Percentiles rank a stretch among this genome's conserved stretches.
Evolutionary conservation across 2,329 filamentous ascomycete genomes (phyloP).

Genomic region (Pseudodiploospora longispora): DNA sequence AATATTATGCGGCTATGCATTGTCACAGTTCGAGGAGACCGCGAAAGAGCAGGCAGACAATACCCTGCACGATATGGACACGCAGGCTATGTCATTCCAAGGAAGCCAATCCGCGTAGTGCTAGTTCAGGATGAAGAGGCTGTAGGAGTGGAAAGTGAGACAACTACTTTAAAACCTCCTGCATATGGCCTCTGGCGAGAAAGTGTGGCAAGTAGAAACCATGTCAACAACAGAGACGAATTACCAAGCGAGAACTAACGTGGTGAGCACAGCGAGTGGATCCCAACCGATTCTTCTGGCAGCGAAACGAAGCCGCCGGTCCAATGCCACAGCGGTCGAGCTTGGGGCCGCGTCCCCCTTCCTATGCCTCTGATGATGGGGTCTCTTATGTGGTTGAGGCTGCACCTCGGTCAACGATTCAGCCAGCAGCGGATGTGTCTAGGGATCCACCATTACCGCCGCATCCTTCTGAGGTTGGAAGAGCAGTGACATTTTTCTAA

Average conservation of each 20-base stretch:
- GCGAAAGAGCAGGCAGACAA: constrained; percentile 7
- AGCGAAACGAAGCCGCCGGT: constrained; percentile 46
- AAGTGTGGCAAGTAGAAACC: constrained; percentile 58
- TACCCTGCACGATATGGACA: constrained; percentile 33
- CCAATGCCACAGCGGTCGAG: constrained; percentile 15
- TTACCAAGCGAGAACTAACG: constrained; percentile 2
- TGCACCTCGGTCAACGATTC: constrained; percentile 51
- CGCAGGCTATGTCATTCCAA: constrained; percentile 63
- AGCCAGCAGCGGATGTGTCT: constrained; percentile 43
- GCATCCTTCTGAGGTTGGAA: constrained; percentile 40
- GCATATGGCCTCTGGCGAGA: constrained; percentile 81
- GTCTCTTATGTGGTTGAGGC: constrained; percentile 65
- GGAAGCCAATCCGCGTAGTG: constrained; percentile 67
- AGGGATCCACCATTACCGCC: constrained; percentile 35
- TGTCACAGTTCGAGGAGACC: constrained; percentile 44
- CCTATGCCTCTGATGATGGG: constrained; percentile 69
- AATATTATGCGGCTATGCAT: constrained; percentile 67
- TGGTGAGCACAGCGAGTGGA: constrained; percentile 54
- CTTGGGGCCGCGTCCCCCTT: constrained; percentile 53
- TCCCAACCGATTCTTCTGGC: constrained; percentile 75
- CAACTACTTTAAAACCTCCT: constrained; percentile 58
- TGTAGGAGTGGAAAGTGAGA: constrained; percentile 45
- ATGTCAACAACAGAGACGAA: not conserved
- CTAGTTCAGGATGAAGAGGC: constrained; percentile 68
- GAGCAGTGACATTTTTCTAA: constrained; percentile 2